Evolutionary conservation across 2,329 filamentous ascomycete species (phyloP).

Genomic region (Colletotrichum sp.): DNA sequence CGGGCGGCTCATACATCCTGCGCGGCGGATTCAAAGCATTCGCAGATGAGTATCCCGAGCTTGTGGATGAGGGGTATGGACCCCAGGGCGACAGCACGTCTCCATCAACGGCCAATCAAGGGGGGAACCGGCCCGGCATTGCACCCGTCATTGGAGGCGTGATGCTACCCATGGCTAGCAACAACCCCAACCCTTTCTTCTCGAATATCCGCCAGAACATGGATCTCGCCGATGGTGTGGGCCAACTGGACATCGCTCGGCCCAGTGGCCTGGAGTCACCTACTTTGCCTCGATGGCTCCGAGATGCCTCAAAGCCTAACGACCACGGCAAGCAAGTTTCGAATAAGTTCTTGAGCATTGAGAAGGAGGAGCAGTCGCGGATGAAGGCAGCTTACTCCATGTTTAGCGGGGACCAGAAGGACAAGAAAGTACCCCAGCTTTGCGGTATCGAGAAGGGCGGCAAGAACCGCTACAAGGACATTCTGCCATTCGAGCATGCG

Average conservation of each 20-base stretch:
- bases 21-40: slow-evolving; percentile 84
- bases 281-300: slow-evolving; percentile 78
- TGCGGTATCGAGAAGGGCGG: slow-evolving; percentile 92
- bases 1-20: slow-evolving; percentile 75
- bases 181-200: slow-evolving; percentile 87
- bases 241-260: slow-evolving; percentile 70
- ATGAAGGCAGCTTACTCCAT: slow-evolving; percentile 80
- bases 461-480: slow-evolving; percentile 98
- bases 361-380: slow-evolving; percentile 85
- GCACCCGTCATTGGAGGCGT: slow-evolving; percentile 90
- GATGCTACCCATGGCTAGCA: slow-evolving; percentile 73
- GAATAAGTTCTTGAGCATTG: slow-evolving; percentile 83
- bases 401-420: slow-evolving; percentile 40
- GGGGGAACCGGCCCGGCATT: slow-evolving; percentile 52
- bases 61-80: slow-evolving; percentile 60
- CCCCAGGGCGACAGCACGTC: slow-evolving; percentile 36
- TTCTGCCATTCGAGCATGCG: slow-evolving; percentile 93
- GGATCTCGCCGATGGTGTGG: slow-evolving; percentile 91
- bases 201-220: slow-evolving; percentile 96
- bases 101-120: slow-evolving; percentile 49
- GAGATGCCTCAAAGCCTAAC: slow-evolving; percentile 65
- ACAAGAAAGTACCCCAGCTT: slow-evolving; percentile 58
- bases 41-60: slow-evolving; percentile 66
- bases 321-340: slow-evolving; percentile 84
- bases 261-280: slow-evolving; percentile 51